Conservation (phyloP, 2,329 filamentous ascomycete species). For the Claviceps sp. region DNA sequence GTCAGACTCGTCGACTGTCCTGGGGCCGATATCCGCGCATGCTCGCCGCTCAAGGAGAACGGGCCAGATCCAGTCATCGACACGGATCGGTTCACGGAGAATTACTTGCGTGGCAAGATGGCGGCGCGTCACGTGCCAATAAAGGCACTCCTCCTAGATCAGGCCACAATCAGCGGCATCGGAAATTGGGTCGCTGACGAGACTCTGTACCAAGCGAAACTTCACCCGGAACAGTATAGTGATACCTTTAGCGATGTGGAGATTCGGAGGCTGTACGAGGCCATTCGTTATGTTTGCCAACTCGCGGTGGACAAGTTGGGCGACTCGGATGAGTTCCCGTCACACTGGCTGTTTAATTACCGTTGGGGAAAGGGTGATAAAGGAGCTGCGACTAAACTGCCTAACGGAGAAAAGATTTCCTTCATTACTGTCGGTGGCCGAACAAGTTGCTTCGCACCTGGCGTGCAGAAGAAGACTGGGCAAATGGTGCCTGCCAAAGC, state of each 20-base stretch:
- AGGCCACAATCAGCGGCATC: constrained; percentile 78
- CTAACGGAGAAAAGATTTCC: constrained; percentile 72
- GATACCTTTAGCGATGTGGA: constrained; percentile 64
- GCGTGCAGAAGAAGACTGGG: constrained; percentile 67
- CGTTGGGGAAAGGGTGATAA: constrained; percentile 88
- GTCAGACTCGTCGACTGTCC: constrained; percentile 73
- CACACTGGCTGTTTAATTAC: constrained; percentile 78
- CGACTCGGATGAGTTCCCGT: constrained; percentile 73
- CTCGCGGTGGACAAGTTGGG: constrained; percentile 66
- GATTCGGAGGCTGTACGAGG: constrained; percentile 55
- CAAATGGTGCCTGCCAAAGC: constrained; percentile 24
- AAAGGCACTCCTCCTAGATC: constrained; percentile 79
- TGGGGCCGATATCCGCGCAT: constrained; percentile 59
- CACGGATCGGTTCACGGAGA: constrained; percentile 59
- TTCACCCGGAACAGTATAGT: constrained; percentile 90
- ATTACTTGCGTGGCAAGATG: constrained; percentile 62
- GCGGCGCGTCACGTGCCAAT: constrained; percentile 68
- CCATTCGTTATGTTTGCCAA: constrained; percentile 66
- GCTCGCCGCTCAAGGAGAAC: constrained; percentile 75
- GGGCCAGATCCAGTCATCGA: constrained; percentile 88
- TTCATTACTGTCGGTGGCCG: constrained; percentile 83
- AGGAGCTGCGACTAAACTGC: constrained; percentile 49
- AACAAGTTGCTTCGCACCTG: constrained; percentile 80
- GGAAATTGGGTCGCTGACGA: constrained; percentile 98
- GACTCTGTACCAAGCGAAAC: constrained; percentile 72